These are phyloP conservation scores for Bruguiera parviflora DNA, from an alignment of 345 rosid species.

Conservation along the genomic window DNA sequence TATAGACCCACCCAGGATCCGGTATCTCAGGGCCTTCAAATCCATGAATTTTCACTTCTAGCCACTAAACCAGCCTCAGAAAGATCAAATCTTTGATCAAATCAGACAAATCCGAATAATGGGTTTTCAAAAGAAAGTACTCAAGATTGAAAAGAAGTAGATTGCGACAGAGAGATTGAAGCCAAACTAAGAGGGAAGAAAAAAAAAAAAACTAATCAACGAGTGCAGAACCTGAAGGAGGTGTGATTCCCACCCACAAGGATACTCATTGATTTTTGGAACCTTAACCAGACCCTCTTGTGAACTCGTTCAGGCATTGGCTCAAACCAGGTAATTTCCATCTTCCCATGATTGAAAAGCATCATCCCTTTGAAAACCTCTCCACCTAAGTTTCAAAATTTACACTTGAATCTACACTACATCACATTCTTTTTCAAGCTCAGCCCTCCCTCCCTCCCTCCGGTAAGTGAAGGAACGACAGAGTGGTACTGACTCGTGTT, in stretches of 20 bases:
- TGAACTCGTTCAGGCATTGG: background rate
- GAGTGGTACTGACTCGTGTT: no score
- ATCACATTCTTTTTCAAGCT: background rate
- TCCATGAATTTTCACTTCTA: conserved; percentile 39
- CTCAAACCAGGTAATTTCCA: background rate
- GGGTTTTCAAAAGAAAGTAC: conserved; percentile 3
- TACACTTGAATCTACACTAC: background rate
- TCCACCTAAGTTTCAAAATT: background rate
- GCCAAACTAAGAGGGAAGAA: conserved; percentile 11
- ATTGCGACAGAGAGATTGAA: conserved; percentile 35
- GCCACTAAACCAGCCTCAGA: conserved; percentile 4
- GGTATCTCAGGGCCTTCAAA: conserved; percentile 41
- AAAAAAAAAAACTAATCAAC: conserved; percentile 33
- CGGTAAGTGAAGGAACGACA: no score
- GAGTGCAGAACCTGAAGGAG: conserved; percentile 96
- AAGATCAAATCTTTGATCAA: conserved; percentile 5
- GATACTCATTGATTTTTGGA: conserved; percentile 69
- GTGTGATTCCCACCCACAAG: conserved; percentile 99
- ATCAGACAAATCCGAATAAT: background rate
- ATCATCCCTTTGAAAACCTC: background rate
- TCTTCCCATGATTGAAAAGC: background rate
- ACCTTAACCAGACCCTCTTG: conserved; percentile 25
- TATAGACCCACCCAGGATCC: conserved; percentile 43
- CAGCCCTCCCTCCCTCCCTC: no score
- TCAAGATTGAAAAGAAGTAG: background rate